Percentiles rank a stretch among this genome's conserved stretches.
phyloP scores from a whole-genome alignment of 495 filamentous ascomycete species.

The Achaetomiella virescens region DNA sequence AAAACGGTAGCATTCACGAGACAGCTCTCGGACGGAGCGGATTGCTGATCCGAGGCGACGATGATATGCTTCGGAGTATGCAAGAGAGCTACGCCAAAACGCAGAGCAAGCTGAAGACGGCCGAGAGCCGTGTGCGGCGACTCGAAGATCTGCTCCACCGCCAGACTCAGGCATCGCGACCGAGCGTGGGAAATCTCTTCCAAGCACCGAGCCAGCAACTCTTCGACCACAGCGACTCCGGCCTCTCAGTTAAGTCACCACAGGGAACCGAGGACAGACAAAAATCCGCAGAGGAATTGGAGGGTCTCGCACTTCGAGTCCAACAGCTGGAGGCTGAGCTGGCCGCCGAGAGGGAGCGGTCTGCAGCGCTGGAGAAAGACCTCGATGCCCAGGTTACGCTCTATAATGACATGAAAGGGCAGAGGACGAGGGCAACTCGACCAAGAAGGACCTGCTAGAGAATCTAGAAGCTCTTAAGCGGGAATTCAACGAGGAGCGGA shows the following conservation, averaged over 20 bases:
- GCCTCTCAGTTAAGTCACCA: constrained; percentile 35
- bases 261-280: constrained; percentile 32
- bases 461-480: constrained; percentile 89
- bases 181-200: constrained; percentile 64
- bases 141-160: constrained; percentile 90
- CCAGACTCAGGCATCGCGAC: constrained; percentile 65
- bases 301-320: constrained; percentile 50
- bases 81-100: constrained; percentile 73
- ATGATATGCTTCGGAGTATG: constrained; percentile 61
- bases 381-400: constrained; percentile 50
- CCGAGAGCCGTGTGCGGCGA: constrained; percentile 85
- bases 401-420: constrained; percentile 60
- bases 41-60: constrained; percentile 72
- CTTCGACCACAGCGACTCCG: constrained; percentile 37
- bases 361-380: constrained; percentile 53
- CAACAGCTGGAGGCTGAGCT: constrained; percentile 80
- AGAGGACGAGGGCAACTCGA: constrained; percentile 76
- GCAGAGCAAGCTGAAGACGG: constrained; percentile 75
- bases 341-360: constrained; percentile 46
- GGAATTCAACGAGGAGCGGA: constrained; percentile 81
- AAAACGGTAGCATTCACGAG: constrained; percentile 91
- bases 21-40: constrained; percentile 70
- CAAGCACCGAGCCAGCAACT: constrained; percentile 35
- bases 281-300: constrained; percentile 32
- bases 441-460: constrained; percentile 87